Base-by-base conservation (phyloP, 2,329 filamentous ascomycete species). In the Fusarium phyllophilum region DNA sequence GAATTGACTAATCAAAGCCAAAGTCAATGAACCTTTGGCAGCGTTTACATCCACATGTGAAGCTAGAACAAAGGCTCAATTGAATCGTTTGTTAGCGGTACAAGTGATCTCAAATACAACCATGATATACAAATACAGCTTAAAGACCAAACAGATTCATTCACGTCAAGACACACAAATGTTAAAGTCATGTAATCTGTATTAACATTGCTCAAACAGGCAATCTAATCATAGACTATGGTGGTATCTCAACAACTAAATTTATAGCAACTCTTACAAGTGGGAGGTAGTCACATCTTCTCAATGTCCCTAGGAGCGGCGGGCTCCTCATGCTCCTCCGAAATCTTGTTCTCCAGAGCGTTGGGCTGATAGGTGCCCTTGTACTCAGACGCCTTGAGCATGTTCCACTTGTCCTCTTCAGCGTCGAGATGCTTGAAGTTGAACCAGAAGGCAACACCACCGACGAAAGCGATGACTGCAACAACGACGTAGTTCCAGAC, bases 401-500 rank as follows among this genome's bases (percentile, higher is more conserved):
- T 87, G 81, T 95, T 95, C 74, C 92, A 83, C 76, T 86, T 84
- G 80, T 94, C 93, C 79, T 95, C 93, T 73, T 91, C 84, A 33
- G 81, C 83, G 78, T 95, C 93, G 15, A 92, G 84, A n/a, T 88
- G 84, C 44, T 86, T 83, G 84, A 92, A 93, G 77, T 86, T 89
- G 77, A 91, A 80, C 91, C 92, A 95, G 84, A 95, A 94, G 5
- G 85, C 84, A 8, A 86, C 70, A 31, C 90, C 91, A 41, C 91
- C 92, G 13, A 91, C 58, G 42, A 89, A 86, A 1, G 92, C 88
- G 58, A 94, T 84, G 65, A 89, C 83, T 11, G 91, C 90, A 24
- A 93, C 87, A 24, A 86, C 80, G 14, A 85, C 87, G 82, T 95
- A 95, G 83, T 94, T 93, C 91, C 91, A 94, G 8, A 92, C 87